A percentile compares a stretch with the other conserved stretches of the same genome.
Evolutionary conservation across 768 basidiomycete species (phyloP).

Genomic region (Brasilioporus rufonigricans): DNA sequence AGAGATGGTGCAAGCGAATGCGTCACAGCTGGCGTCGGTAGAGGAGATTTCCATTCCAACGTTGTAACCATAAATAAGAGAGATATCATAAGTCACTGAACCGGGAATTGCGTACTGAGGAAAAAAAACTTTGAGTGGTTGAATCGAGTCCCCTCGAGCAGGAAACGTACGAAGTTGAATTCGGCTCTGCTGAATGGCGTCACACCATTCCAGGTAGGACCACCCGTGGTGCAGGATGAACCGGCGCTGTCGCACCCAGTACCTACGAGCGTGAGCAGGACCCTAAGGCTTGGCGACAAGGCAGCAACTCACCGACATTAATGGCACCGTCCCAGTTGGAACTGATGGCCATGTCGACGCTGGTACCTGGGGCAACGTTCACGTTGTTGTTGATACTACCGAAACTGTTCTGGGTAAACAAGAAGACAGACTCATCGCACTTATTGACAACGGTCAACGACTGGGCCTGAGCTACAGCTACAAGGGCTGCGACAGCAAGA

Average conservation of each 20-base stretch:
- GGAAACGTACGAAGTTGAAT: slow-evolving; percentile 29
- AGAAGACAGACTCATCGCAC: slow-evolving; percentile 27
- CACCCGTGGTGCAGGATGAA: slow-evolving; percentile 28
- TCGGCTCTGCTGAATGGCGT: slow-evolving; percentile 34
- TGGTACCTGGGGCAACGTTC: slow-evolving; percentile 21
- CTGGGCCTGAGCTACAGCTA: slow-evolving; percentile 22
- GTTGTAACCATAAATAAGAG: slow-evolving; percentile 34
- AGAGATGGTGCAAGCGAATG: slow-evolving; percentile 30
- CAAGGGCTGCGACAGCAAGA: slow-evolving; percentile 21
- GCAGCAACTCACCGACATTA: slow-evolving; percentile 25
- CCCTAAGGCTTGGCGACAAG: neutral
- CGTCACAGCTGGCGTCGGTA: slow-evolving; percentile 22
- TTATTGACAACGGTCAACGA: slow-evolving; percentile 30
- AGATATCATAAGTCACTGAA: slow-evolving; percentile 32
- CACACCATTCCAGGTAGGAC: slow-evolving; percentile 29
- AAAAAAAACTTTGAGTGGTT: too few species aligned
- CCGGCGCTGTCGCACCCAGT: slow-evolving; percentile 26
- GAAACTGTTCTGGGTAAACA: slow-evolving; percentile 30
- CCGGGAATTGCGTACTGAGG: slow-evolving; percentile 25
- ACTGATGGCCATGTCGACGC: slow-evolving; percentile 29
- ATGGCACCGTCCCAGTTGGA: slow-evolving; percentile 32
- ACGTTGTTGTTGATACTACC: slow-evolving; percentile 29
- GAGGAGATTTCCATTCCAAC: slow-evolving; percentile 36
- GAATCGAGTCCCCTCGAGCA: neutral
- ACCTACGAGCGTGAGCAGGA: slow-evolving; percentile 19